Evolutionary conservation across 768 basidiomycete species (phyloP).

Genomic region (Tulasnella sp.): DNA sequence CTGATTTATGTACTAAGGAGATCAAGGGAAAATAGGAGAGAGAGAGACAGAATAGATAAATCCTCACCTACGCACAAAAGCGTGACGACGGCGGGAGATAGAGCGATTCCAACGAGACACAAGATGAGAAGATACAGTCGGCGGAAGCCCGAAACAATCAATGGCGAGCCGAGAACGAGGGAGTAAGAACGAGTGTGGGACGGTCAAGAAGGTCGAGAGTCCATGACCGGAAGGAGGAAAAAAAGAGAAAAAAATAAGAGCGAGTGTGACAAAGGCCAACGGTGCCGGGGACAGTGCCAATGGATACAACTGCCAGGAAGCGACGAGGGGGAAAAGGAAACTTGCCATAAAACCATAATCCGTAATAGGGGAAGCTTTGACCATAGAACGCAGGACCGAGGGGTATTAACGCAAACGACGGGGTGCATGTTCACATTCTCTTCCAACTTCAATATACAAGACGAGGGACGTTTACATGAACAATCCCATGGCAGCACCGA

Average conservation of each 20-base stretch:
- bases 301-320: slow-evolving; percentile 6
- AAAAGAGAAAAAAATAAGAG: not conserved
- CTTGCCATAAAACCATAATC: slow-evolving; percentile 4
- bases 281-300: not conserved
- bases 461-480: slow-evolving; percentile 20
- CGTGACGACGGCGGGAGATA: not conserved
- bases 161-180: not conserved
- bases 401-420: slow-evolving; percentile 12
- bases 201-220: not conserved
- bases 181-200: not conserved
- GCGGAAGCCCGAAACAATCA: not conserved
- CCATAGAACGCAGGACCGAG: not conserved
- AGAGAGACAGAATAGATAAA: not conserved
- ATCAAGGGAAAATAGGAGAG: not conserved
- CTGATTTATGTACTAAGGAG: not conserved
- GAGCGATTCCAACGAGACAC: slow-evolving; percentile 1
- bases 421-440: not conserved
- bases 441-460: slow-evolving; percentile 1
- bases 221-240: slow-evolving; percentile 9
- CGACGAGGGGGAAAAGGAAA: not conserved
- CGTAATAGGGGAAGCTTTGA: slow-evolving; percentile 3
- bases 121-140: not conserved
- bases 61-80: not conserved
- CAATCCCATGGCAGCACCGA: slow-evolving; percentile 21
- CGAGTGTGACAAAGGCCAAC: not conserved